A percentile compares a stretch with the other conserved stretches of the same genome.
Conservation (phyloP, 306 rosid genomes). For the Mimosa bimucronata region DNA sequence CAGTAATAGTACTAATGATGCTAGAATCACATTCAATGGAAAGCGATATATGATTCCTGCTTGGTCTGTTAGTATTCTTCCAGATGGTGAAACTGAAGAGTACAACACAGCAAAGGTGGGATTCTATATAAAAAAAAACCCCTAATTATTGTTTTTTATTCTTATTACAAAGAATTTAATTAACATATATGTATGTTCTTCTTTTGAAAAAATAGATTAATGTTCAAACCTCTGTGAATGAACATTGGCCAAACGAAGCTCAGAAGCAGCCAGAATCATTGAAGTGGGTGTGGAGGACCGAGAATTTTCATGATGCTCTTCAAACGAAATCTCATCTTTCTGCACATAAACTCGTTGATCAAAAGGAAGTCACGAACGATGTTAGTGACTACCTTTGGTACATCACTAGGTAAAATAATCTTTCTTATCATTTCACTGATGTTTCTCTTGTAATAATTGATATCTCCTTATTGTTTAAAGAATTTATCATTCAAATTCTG, state of each 20-base stretch:
- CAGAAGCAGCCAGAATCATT: conserved; percentile 46
- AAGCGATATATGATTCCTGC: conserved; percentile 47
- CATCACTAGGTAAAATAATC: conserved; percentile 53
- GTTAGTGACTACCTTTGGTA: conserved; percentile 61
- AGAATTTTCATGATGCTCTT: conserved; percentile 37
- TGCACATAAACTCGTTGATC: conserved; percentile 41
- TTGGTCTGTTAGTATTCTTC: conserved; percentile 65
- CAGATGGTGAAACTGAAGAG: conserved; percentile 47
- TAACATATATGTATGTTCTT: too few species aligned
- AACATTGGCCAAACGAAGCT: conserved; percentile 47
- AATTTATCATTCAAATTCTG: neutral
- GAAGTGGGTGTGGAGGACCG: conserved; percentile 55
- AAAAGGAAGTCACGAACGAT: conserved; percentile 43
- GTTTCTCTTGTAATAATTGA: neutral
- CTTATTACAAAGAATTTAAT: too few species aligned
- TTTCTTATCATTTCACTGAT: too few species aligned
- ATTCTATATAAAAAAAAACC: too few species aligned
- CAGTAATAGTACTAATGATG: conserved; percentile 38
- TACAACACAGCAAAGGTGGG: conserved; percentile 54
- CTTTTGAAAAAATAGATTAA: conserved; percentile 40
- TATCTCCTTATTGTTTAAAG: neutral
- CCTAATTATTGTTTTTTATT: too few species aligned
- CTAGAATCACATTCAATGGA: conserved; percentile 44
- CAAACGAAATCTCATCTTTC: conserved; percentile 33
- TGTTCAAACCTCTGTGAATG: conserved; percentile 54